Percentiles rank a stretch among this genome's conserved stretches.
These are phyloP conservation scores for Venustampulla echinocandica DNA, from an alignment of 495 filamentous ascomycete species.

Conservation along the genomic window DNA sequence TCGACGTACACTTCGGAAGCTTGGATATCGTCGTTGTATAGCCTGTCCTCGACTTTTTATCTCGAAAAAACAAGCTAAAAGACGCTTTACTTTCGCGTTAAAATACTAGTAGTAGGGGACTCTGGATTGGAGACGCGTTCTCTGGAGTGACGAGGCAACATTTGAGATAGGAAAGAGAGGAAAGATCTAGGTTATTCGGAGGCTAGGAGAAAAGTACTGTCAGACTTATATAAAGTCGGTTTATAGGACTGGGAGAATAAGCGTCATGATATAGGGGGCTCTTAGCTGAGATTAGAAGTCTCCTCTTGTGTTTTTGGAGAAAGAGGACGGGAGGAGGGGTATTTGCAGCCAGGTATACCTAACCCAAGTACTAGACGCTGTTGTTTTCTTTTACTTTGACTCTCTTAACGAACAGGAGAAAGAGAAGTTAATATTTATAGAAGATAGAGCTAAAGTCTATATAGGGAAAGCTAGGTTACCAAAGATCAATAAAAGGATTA, in stretches of 20 bases:
- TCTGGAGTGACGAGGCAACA: not conserved
- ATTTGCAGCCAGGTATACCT: not conserved
- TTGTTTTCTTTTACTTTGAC: slow-evolving; percentile 4
- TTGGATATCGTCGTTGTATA: not conserved
- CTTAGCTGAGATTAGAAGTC: slow-evolving; percentile 15
- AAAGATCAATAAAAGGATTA: not conserved
- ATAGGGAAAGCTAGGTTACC: not conserved
- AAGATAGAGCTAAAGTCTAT: slow-evolving; percentile 1
- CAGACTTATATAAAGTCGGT: slow-evolving; percentile 5
- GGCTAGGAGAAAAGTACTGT: slow-evolving; percentile 4
- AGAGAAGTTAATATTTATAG: slow-evolving; percentile 10
- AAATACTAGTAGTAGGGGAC: not conserved
- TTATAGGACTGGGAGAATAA: slow-evolving; percentile 6
- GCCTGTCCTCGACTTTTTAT: not conserved
- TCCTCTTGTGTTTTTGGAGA: slow-evolving; percentile 7
- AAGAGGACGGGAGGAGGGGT: not conserved
- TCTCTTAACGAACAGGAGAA: not conserved
- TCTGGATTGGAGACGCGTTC: not conserved
- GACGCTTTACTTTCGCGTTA: not conserved
- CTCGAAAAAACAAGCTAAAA: not conserved
- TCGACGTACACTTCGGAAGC: not conserved
- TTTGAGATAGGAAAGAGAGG: slow-evolving; percentile 7
- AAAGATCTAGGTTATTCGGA: slow-evolving; percentile 2
- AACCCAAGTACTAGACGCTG: slow-evolving; percentile 1
- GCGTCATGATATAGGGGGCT: slow-evolving; percentile 10